Conservation (phyloP, 345 rosid species). For the Camelina neglecta region DNA sequence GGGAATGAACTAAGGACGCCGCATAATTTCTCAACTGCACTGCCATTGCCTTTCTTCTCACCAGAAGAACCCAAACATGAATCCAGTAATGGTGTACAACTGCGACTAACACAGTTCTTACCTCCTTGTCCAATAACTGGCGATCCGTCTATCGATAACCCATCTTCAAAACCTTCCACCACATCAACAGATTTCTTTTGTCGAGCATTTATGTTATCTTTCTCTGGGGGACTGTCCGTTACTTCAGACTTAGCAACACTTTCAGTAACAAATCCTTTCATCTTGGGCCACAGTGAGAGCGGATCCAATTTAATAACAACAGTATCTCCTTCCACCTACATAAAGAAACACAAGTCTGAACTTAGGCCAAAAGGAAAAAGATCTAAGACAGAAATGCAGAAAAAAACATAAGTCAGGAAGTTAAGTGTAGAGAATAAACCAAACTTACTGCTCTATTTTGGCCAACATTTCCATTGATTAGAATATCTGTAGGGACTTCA, state of each 20-base stretch:
- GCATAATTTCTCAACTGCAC: slow-evolving; percentile 60
- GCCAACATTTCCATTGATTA: slow-evolving; percentile 64
- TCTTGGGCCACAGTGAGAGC: slow-evolving; percentile 67
- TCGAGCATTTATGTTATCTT: slow-evolving; percentile 42
- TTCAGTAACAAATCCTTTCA: slow-evolving; percentile 69
- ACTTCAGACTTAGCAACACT: slow-evolving; percentile 46
- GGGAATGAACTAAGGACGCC: slow-evolving; percentile 58
- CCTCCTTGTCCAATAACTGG: slow-evolving; percentile 35
- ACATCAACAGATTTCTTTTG: slow-evolving; percentile 14
- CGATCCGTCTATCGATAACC: slow-evolving; percentile 8
- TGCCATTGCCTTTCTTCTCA: slow-evolving; percentile 46
- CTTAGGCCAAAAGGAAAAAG: slow-evolving; percentile 4
- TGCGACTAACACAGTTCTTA: slow-evolving; percentile 27
- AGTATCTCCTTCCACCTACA: slow-evolving; percentile 80
- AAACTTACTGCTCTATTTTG: slow-evolving; percentile 95
- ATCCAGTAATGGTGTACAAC: slow-evolving; percentile 2
- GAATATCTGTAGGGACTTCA: slow-evolving; percentile 79
- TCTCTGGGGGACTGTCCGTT: slow-evolving; percentile 39
- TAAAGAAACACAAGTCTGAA: slow-evolving; percentile 28
- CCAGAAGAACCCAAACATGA: slow-evolving; percentile 34
- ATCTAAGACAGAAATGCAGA: not conserved
- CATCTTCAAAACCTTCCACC: slow-evolving; percentile 36
- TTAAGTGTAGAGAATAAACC: slow-evolving; percentile 1
- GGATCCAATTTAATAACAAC: slow-evolving; percentile 77
- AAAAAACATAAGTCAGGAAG: not conserved